Evolutionary conservation across 2,329 filamentous ascomycete species (phyloP), one percentile per base, ranked within the genome.

Genomic region (Nemania sp.): DNA sequence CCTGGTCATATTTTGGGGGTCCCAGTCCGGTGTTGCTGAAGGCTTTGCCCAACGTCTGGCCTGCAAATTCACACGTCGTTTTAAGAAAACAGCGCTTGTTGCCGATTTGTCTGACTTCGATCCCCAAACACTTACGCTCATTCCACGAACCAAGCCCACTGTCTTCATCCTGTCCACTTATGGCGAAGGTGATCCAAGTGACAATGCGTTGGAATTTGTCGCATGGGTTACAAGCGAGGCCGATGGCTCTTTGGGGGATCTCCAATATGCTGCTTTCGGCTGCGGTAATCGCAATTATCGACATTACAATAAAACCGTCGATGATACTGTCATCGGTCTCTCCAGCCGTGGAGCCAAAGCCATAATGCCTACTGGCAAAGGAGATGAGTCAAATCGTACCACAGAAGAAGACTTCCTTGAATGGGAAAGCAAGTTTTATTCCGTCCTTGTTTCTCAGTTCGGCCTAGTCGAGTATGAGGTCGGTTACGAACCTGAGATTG

Each of bases 141-240:
- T 56, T 10, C 20, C 53, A 26, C 20, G 11, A 10, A 41, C n/a
- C 10, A 56, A 56, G 18, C 53, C 41, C 20, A 13, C 53, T 26
- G 32, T 26, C 32, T 56, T 56, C 53, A 56, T 56, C 32, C 41
- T 56, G 53, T 56, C 53, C 20, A 56, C 53, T 1, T 56, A 56
- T 15, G 53, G 53, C 15, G 53, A 56, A 26, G 53, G 53, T 18
- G 53, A 56, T 1, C 53, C 53, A 41, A 56, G 53, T 15, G 53
- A 56, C 27, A 56, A 56, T 26, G 53, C 32, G 15, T 56, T 56
- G 18, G 53, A 56, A 41, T 56, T 56, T 26, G 53, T 56, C 22
- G 53, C 53, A 8, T 56, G 53, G 53, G 53, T n/a, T 26, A 41
- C 26, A 1, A 41, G 20, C n/a, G 18, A 58, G 24, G 2, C 5